A percentile compares a stretch with the other conserved stretches of the same genome.
These are phyloP conservation scores for Xylariomycetidae sp. DNA, from an alignment of 2,329 filamentous ascomycete genomes.

Conservation along the genomic window DNA sequence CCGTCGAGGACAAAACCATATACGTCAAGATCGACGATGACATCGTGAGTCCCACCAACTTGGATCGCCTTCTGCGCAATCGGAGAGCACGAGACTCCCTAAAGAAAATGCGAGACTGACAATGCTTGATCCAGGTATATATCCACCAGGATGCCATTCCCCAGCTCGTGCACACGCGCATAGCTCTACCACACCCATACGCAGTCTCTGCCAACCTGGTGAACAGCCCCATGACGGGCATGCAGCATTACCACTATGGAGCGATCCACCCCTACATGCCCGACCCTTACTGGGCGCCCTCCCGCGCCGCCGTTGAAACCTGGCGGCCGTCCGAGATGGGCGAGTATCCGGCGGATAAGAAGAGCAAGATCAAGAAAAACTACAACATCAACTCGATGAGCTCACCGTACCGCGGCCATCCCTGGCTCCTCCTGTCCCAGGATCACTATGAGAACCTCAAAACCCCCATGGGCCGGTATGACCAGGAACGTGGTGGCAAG, in stretches of 20 bases:
- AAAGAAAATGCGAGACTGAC: constrained; percentile 1
- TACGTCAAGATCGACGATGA: constrained; percentile 44
- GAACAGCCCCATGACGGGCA: constrained; percentile 50
- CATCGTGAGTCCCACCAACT: constrained; percentile 27
- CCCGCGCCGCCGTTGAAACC: constrained; percentile 20
- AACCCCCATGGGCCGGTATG: constrained; percentile 44
- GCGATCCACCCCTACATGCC: constrained; percentile 50
- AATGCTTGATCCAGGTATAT: constrained; percentile 16
- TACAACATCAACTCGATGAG: constrained; percentile 25
- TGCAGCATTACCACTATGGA: constrained; percentile 50
- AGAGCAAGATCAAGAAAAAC: constrained; percentile 10
- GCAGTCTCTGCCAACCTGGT: constrained; percentile 52
- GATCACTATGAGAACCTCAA: constrained; percentile 39
- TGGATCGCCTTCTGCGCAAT: too few species aligned
- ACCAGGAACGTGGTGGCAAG: constrained; percentile 24
- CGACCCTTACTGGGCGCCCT: constrained; percentile 29
- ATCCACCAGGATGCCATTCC: constrained; percentile 39
- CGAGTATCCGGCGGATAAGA: constrained; percentile 14
- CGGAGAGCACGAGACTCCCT: neutral
- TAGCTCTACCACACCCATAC: constrained; percentile 45
- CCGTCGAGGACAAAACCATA: constrained; percentile 29
- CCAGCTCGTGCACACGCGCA: constrained; percentile 47
- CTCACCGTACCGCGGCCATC: constrained; percentile 37
- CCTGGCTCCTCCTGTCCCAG: constrained; percentile 44
- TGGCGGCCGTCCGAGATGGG: constrained; percentile 35